These are phyloP conservation scores for Nannochloropsis salina DNA, from an alignment of 108 stramenopile species.

Conservation along the genomic window DNA sequence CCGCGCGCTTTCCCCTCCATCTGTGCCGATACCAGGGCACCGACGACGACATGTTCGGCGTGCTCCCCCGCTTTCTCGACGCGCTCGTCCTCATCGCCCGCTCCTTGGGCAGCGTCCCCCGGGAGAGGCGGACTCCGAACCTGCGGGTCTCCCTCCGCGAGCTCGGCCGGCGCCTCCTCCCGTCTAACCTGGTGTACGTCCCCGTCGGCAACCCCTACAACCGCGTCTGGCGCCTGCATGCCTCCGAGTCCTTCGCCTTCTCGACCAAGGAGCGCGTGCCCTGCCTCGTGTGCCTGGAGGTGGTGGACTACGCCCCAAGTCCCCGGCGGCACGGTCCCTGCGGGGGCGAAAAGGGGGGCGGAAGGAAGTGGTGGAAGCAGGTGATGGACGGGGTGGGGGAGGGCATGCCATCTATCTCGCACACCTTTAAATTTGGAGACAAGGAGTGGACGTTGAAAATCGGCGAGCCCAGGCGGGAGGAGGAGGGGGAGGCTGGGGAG, in stretches of 20 bases:
- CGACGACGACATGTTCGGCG: not conserved
- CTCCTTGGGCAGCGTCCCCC: constrained; percentile 58
- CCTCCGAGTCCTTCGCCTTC: constrained; percentile 73
- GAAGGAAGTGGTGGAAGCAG: not conserved
- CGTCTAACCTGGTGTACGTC: constrained; percentile 71
- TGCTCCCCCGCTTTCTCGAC: constrained; percentile 65
- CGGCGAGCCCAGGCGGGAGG: not conserved
- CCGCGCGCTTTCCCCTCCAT: not conserved
- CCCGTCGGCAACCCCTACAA: constrained; percentile 67
- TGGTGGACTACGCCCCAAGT: constrained; percentile 61
- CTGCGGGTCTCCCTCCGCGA: constrained; percentile 57
- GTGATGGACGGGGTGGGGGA: not conserved
- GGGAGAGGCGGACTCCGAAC: constrained; percentile 57
- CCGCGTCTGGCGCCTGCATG: constrained; percentile 74
- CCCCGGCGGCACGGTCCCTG: constrained; percentile 17
- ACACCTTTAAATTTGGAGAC: not conserved
- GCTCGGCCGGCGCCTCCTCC: constrained; percentile 66
- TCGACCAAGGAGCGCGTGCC: constrained; percentile 87
- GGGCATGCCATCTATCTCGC: not conserved
- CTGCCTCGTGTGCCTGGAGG: constrained; percentile 79
- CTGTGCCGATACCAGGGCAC: not conserved
- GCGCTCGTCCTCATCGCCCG: constrained; percentile 67
- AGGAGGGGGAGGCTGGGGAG: not conserved
- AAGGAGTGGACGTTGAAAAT: not conserved
- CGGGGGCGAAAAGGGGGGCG: not conserved